phyloP scores from a whole-genome alignment of 306 rosid species.

The Vigna reflexopilosa region DNA sequence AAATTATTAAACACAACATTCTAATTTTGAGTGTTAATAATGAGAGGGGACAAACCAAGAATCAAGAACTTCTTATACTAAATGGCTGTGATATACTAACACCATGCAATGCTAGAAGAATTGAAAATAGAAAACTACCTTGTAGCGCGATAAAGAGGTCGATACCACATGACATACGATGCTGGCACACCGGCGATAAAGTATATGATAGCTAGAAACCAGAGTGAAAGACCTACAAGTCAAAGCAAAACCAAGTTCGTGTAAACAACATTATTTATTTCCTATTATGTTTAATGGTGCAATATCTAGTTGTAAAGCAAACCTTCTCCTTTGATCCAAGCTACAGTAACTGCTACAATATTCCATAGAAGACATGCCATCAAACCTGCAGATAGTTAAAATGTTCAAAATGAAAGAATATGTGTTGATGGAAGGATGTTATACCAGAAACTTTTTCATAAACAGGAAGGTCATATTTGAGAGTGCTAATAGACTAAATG shows the following conservation, averaged over 20 bases:
- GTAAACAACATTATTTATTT: slow-evolving; percentile 26
- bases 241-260: slow-evolving; percentile 29
- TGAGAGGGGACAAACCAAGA: not conserved
- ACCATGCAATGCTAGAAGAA: slow-evolving; percentile 16
- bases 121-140: slow-evolving; percentile 62
- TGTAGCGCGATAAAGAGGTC: slow-evolving; percentile 94
- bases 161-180: slow-evolving; percentile 82
- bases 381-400: slow-evolving; percentile 66
- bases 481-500: not conserved
- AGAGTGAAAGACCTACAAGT: slow-evolving; percentile 63
- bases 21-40: not conserved
- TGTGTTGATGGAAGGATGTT: slow-evolving; percentile 25
- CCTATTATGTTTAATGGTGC: not conserved
- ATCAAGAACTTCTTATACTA: not conserved
- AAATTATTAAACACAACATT: slow-evolving; percentile 21
- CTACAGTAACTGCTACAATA: slow-evolving; percentile 67
- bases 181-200: slow-evolving; percentile 73
- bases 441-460: not conserved
- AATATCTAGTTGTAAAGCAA: slow-evolving; percentile 30
- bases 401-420: slow-evolving; percentile 33
- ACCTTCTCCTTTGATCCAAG: slow-evolving; percentile 87
- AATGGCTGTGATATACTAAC: not conserved
- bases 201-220: slow-evolving; percentile 81
- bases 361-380: slow-evolving; percentile 70
- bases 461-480: slow-evolving; percentile 10